These are phyloP conservation scores for Plenodomus lindquistii DNA, from an alignment of 2,329 filamentous ascomycete genomes.

Conservation along the genomic window DNA sequence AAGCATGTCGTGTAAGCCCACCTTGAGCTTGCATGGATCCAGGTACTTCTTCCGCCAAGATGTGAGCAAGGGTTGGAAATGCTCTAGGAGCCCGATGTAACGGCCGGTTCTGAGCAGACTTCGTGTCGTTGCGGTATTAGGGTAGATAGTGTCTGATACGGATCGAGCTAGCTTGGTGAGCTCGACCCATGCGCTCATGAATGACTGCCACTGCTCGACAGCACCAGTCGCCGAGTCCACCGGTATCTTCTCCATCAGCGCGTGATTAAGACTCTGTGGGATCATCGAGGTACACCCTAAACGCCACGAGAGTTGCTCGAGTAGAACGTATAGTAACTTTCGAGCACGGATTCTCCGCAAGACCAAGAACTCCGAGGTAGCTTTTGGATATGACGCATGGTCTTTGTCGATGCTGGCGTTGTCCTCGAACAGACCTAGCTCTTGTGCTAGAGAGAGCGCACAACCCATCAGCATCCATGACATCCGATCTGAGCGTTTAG, in stretches of 20 bases:
- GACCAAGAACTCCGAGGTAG: slow-evolving; percentile 31
- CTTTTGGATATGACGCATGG: slow-evolving; percentile 39
- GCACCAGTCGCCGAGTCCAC: slow-evolving; percentile 42
- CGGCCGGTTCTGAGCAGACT: slow-evolving; percentile 52
- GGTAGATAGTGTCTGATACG: slow-evolving; percentile 59
- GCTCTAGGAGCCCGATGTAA: slow-evolving; percentile 55
- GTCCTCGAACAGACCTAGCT: slow-evolving; percentile 56
- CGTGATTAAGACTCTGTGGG: slow-evolving; percentile 50
- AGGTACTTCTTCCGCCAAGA: slow-evolving; percentile 48
- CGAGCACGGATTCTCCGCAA: slow-evolving; percentile 40
- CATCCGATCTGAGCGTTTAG: slow-evolving; percentile 60
- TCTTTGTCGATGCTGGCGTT: slow-evolving; percentile 42
- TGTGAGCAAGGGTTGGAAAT: slow-evolving; percentile 48
- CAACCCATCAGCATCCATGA: slow-evolving; percentile 64
- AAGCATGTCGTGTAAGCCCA: slow-evolving; percentile 52
- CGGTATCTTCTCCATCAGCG: slow-evolving; percentile 46
- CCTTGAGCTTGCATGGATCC: slow-evolving; percentile 43
- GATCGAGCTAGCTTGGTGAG: slow-evolving; percentile 53
- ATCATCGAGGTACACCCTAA: slow-evolving; percentile 58
- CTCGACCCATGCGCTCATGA: slow-evolving; percentile 57
- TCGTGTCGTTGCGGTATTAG: slow-evolving; percentile 47
- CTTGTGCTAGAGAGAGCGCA: slow-evolving; percentile 57
- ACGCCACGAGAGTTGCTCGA: slow-evolving; percentile 57
- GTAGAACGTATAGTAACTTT: slow-evolving; percentile 50
- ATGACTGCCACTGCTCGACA: slow-evolving; percentile 54